Percentiles rank a stretch among this genome's conserved stretches.
phyloP scores from a whole-genome alignment of 208 protist genomes.

The Wallacemonas collosoma region DNA sequence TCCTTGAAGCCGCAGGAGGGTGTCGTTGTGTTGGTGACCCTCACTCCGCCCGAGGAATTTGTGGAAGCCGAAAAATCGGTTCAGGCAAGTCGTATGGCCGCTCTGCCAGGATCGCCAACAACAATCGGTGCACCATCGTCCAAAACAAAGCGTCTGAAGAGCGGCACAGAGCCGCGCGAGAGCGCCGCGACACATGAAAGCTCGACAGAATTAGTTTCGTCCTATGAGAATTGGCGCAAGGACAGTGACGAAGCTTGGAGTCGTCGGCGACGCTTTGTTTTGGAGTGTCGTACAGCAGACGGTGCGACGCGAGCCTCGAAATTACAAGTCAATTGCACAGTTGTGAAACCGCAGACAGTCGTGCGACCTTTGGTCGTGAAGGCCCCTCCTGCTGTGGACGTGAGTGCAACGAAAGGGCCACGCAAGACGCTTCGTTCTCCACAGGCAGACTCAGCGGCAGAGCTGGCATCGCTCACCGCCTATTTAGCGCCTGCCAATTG shows the following conservation, averaged over 20 bases:
- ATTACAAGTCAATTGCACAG: conserved; percentile 45
- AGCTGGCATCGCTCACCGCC: background rate
- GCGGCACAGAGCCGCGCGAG: conserved; percentile 18
- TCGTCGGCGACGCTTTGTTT: conserved; percentile 31
- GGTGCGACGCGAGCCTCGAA: conserved; percentile 17
- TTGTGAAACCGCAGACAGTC: conserved; percentile 29
- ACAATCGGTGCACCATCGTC: background rate
- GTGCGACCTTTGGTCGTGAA: conserved; percentile 7
- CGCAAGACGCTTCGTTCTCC: conserved; percentile 3
- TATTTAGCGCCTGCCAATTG: conserved; percentile 6
- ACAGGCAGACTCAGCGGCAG: background rate
- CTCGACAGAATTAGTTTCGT: background rate
- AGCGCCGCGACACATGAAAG: conserved; percentile 10
- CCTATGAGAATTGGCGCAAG: conserved; percentile 36
- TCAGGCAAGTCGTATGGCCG: conserved; percentile 3
- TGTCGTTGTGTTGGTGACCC: conserved; percentile 8
- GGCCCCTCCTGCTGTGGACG: background rate
- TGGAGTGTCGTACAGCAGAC: conserved; percentile 23
- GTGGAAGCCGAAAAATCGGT: conserved; percentile 14
- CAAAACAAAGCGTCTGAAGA: conserved; percentile 14
- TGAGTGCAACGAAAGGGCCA: conserved; percentile 1
- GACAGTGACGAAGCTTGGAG: conserved; percentile 34
- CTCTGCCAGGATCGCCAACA: background rate
- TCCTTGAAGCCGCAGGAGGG: conserved; percentile 20
- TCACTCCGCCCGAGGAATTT: conserved; percentile 14